phyloP scores from a whole-genome alignment of 352 stramenopile genomes.

The Phytophthora macrochlamydospora region DNA sequence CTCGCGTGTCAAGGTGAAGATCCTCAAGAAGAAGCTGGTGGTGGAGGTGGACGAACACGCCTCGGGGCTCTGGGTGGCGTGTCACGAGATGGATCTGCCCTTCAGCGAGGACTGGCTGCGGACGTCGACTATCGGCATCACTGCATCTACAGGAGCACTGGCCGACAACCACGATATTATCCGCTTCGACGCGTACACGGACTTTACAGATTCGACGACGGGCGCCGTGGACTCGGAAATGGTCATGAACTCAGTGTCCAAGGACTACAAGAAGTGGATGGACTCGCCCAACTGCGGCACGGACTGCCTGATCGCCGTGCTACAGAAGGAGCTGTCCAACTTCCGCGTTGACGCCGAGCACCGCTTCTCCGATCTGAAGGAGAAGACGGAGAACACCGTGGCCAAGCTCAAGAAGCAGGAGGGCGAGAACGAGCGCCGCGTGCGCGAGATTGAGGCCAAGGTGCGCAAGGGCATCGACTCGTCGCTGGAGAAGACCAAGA shows the following conservation, averaged over 20 bases:
- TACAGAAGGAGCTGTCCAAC: slow-evolving; percentile 82
- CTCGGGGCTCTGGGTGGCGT: slow-evolving; percentile 67
- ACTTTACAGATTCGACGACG: slow-evolving; percentile 52
- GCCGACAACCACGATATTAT: slow-evolving; percentile 90
- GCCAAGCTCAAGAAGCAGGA: slow-evolving; percentile 78
- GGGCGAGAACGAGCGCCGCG: slow-evolving; percentile 73
- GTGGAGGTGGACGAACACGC: slow-evolving; percentile 73
- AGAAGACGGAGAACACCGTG: slow-evolving; percentile 87
- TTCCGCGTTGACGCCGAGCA: slow-evolving; percentile 85
- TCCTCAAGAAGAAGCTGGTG: slow-evolving; percentile 56
- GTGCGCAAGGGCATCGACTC: slow-evolving; percentile 66
- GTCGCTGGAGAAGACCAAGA: slow-evolving; percentile 64
- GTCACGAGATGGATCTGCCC: slow-evolving; percentile 65
- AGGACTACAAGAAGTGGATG: slow-evolving; percentile 87
- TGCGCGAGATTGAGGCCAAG: slow-evolving; percentile 74
- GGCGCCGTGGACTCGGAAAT: slow-evolving; percentile 63
- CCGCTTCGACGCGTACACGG: slow-evolving; percentile 71
- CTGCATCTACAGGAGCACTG: slow-evolving; percentile 71
- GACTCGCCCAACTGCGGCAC: slow-evolving; percentile 77
- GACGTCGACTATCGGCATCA: slow-evolving; percentile 73
- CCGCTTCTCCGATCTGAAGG: slow-evolving; percentile 82
- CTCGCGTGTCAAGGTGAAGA: slow-evolving; percentile 79
- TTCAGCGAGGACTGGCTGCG: slow-evolving; percentile 71
- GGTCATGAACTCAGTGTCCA: slow-evolving; percentile 82
- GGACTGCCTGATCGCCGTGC: slow-evolving; percentile 76